These are phyloP conservation scores for Ehretia macrophylla DNA, from an alignment of 257 asterid species.

Conservation along the genomic window DNA sequence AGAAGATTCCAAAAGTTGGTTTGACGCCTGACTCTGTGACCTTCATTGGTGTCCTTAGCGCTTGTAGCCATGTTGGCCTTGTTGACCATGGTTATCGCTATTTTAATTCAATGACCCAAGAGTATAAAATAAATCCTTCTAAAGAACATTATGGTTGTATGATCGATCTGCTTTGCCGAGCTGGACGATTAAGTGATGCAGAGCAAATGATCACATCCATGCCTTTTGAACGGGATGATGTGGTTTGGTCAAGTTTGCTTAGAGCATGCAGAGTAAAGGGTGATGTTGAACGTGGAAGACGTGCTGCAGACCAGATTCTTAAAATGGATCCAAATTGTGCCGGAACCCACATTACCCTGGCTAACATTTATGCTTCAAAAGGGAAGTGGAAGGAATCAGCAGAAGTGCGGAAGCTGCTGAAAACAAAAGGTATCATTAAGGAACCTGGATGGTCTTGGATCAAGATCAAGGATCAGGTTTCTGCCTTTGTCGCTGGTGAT, in stretches of 20 bases:
- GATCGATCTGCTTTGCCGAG: slow-evolving; percentile 88
- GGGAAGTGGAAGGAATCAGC: slow-evolving; percentile 85
- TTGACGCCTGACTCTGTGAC: slow-evolving; percentile 74
- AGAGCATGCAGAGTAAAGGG: slow-evolving; percentile 75
- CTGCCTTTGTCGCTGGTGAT: slow-evolving; percentile 67
- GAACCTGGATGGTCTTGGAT: slow-evolving; percentile 97
- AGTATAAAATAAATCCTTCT: slow-evolving; percentile 47
- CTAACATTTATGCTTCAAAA: slow-evolving; percentile 68
- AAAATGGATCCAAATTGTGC: slow-evolving; percentile 70
- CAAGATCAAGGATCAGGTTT: slow-evolving; percentile 54
- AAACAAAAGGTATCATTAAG: slow-evolving; percentile 68
- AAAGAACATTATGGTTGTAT: slow-evolving; percentile 92
- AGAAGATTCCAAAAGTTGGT: slow-evolving; percentile 41
- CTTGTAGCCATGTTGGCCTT: slow-evolving; percentile 81
- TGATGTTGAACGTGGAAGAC: slow-evolving; percentile 63
- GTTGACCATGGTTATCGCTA: slow-evolving; percentile 67
- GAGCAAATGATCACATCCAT: slow-evolving; percentile 67
- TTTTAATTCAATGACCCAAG: slow-evolving; percentile 55
- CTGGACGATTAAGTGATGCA: slow-evolving; percentile 71
- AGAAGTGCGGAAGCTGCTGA: slow-evolving; percentile 71
- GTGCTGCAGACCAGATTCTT: slow-evolving; percentile 64
- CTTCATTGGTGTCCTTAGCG: slow-evolving; percentile 76
- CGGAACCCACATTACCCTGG: slow-evolving; percentile 67
- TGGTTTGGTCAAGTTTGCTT: slow-evolving; percentile 79
- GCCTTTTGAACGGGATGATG: slow-evolving; percentile 73